Base-by-base conservation (phyloP, 345 rosid genomes). In the Eucalyptus camaldulensis region DNA sequence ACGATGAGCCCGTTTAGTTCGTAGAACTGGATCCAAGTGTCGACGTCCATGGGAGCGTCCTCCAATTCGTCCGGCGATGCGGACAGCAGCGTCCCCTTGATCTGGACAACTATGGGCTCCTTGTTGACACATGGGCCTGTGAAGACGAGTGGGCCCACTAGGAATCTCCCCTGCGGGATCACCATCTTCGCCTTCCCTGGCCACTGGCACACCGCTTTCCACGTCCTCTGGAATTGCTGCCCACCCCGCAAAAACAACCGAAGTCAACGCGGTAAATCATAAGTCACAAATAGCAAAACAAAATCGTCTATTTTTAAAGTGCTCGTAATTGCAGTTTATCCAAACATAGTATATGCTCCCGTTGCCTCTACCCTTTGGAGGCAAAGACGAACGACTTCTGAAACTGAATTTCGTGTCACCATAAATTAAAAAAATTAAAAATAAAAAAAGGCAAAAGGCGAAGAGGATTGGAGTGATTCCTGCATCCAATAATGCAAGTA, bases 11-110 rank as follows among this genome's bases (percentile, higher is more conserved):
- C 95, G 51, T 93, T 40, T 10, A 95, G 88, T 25, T 88, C n/a
- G 31, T 95, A 92, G 89, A 96, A 96, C 45, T 87, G 87, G 80
- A 96, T 72, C 96, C 98, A 95, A 22, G 54, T 91, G 87, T 90
- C 91, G 37, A 90, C 83, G 13, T 76, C 47, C 83, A 92, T 19
- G 90, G 80, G 86, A 60, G 90, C 33, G 76, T 40, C 58, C 90
- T 91, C n/a, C 87, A 50, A 89, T 93, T 94, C 5, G 92, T 40
- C 15, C 54, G 37, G 7, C 27, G 83, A 76, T 21, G 83, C 83
- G 27, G 94, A 94, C 53, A 90, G 91, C 16, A 95, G 25, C 37
- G 88, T 92, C 56, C 95, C 96, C 56, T 15, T 40, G 80, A 94
- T 65, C 80, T 93, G 91, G 60, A 95, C 91, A 29, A 50, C 54